phyloP scores from a whole-genome alignment of 305 asterid species.

The Caryopteris hybrid region DNA sequence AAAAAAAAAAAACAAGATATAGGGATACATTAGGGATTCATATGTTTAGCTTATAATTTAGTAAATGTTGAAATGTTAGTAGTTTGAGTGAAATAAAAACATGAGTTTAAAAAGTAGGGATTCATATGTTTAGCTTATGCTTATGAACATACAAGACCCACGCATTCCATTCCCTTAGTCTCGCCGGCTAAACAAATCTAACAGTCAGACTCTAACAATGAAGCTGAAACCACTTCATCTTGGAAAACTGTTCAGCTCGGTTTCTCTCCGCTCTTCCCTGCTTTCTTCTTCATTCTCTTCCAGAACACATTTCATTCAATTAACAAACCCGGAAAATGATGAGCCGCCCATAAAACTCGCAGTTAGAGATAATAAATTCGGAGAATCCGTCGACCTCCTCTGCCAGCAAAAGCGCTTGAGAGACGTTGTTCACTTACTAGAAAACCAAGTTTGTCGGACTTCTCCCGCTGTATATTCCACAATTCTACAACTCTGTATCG shows the following conservation, averaged over 20 bases:
- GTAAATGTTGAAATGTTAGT: too few species aligned
- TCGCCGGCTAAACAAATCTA: too few species aligned
- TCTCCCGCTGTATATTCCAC: slow-evolving; percentile 33
- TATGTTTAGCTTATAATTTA: too few species aligned
- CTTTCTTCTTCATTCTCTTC: slow-evolving; percentile 25
- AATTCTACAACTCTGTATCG: slow-evolving; percentile 51
- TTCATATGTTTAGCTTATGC: too few species aligned
- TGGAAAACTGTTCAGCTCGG: background rate
- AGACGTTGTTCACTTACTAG: slow-evolving; percentile 43
- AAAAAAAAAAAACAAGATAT: too few species aligned
- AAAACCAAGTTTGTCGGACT: slow-evolving; percentile 24
- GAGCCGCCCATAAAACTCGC: slow-evolving; percentile 10
- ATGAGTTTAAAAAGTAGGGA: too few species aligned
- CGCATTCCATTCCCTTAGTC: too few species aligned
- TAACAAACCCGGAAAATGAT: slow-evolving; percentile 7
- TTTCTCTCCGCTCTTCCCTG: background rate
- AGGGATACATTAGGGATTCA: too few species aligned
- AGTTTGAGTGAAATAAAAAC: too few species aligned
- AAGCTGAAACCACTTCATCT: slow-evolving; percentile 14
- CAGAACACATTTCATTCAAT: slow-evolving; percentile 7
- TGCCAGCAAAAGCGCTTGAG: slow-evolving; percentile 51
- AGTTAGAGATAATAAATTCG: slow-evolving; percentile 13
- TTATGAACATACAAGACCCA: too few species aligned
- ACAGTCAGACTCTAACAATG: too few species aligned
- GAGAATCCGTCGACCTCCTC: slow-evolving; percentile 15